Base-by-base conservation (phyloP, 768 basidiomycete genomes). In the Suillus sp. region DNA sequence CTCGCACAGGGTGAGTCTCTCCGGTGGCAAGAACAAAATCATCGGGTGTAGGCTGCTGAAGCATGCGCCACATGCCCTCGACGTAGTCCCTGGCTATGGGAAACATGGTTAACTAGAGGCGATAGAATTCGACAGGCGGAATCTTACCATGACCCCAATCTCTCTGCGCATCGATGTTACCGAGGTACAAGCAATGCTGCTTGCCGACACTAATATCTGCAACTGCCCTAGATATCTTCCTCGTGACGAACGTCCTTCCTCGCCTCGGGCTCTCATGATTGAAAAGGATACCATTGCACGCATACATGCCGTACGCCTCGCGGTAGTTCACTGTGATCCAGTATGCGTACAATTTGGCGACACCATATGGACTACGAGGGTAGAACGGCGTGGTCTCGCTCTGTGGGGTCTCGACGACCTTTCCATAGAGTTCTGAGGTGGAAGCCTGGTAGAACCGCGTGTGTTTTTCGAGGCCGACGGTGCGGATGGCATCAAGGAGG, bases 21-120 rank as follows among this genome's bases (percentile, higher is more conserved):
- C 95, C 95, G 1, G 95, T 97, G 0, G 95, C 95, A 53, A 97
- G 91, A 60, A 97, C 95, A 70, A 92, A 99, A 78, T 99, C 96
- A 11, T 95, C 87, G 1, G 96, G 79, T 25, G 70, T 64, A 8
- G 88, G 81, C 76, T 96, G 94, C 76, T 99, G 96, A 51, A 98
- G 87, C 87, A 99, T 95, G 71, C 84, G 83, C 95, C 95, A 97
- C 96, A 97, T 97, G 45, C 96, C 96, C 78, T 98, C 96, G 11
- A 97, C 91, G 74, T 96, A 97, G 74, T 94, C 92, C 64, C 86
- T 87, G 57, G 91, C 91, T 92, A 64, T 25, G 42, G 58, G 56
- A n/a, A 27, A 13, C 18, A 30, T n/a, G 38, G 3, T 40, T 38
- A 18, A 25, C 10, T 3, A 1, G 56, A 30, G 18, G 20, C 27